Base-by-base conservation (phyloP, 805 yeast species). In the Kluyveromyces aestuarii region DNA sequence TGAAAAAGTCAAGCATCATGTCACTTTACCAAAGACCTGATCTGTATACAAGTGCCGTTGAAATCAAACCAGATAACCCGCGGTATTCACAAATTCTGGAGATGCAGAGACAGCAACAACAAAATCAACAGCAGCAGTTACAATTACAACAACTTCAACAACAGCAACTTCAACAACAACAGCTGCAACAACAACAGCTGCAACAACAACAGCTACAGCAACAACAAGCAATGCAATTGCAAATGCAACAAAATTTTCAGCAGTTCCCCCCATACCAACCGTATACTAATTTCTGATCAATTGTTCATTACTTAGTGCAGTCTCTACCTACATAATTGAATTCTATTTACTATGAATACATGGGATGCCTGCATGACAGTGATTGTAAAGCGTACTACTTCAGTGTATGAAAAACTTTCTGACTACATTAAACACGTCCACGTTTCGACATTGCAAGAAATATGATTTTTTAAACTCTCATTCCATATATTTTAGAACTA, bases 11-110 rank as follows among this genome's bases (percentile, higher is more conserved):
- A 35, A 50, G 58, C 6, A 52, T 62, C 2, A 54, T 63, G 61
- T 55, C 59, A 10, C 52, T 63, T 38, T 63, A 63, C 40, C 55
- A 55, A 17, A 60, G 58, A 27, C 67, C 67, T 10, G 65, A 59
- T 25, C 39, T 55, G 10, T 63, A 60, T 46, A 52, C 61, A 2
- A 56, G 63, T 17, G 61, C 67, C 1, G 66, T 61, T 2, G 66
- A 61, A 48, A 53, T 63, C 14, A 58, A 48, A 8, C 58, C 56
- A 14, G 52, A 54, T 8, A 55, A 61, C 27, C 69, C 66, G 11
- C 66, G 62, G 30, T 63, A 59, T 43, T 55, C 56, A 27, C 64
- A 62, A 47, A 39, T 58, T 8, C 37, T 51, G 41, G 66, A 48
- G 40, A 60, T 41, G 41, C 70, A 49, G 44, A 65, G 42, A 33